Base-by-base conservation (phyloP, 2,329 filamentous ascomycete genomes). In the Ascochyta clinopodiicola region DNA sequence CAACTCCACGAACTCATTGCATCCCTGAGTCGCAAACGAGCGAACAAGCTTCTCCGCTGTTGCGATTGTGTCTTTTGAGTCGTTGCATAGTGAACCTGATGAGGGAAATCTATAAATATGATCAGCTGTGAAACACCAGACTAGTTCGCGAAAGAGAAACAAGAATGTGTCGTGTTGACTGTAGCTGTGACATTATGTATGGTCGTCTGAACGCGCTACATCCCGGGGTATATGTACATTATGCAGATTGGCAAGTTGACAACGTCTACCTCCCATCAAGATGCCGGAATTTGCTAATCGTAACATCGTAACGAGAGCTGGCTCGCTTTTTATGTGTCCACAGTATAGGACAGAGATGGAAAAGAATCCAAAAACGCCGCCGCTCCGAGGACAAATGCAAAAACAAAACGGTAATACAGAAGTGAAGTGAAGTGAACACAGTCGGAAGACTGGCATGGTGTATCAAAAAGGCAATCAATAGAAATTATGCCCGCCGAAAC, bases 401-500 rank as follows among this genome's bases (percentile, higher is more conserved):
- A 15, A 13, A 9, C 19, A 50, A 43, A 15, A 34, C 42, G 25
- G 32, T 56, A 51, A 47, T 51, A 51, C 37, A 51, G 38, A 34
- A 44, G 1, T n/a, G 37, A 34, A 44, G 1, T n/a, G 37, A 51
- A 57, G 15, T 27, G n/a, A 32, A 45, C 6, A 37, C 34, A 40
- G 31, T 35, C n/a, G 31, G 9, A 8, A 22, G 22, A 31, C 42
- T 43, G 42, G 21, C 15, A 4, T 3, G 34, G 22, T 43, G 34
- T 51, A 27, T n/a, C 24, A 29, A 36, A 13, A 22, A 29, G 32
- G 8, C 8, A 12, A 32, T 56, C 27, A 66, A 39, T 64, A 67
- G 39, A 67, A 68, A 29, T 62, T 47, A 40, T 65, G 63, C 22
- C 57, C 60, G 13, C 57, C 55, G n/a, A 65, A 68, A 8, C 60